phyloP scores from a whole-genome alignment of 345 rosid species.

The Acer campestre region DNA sequence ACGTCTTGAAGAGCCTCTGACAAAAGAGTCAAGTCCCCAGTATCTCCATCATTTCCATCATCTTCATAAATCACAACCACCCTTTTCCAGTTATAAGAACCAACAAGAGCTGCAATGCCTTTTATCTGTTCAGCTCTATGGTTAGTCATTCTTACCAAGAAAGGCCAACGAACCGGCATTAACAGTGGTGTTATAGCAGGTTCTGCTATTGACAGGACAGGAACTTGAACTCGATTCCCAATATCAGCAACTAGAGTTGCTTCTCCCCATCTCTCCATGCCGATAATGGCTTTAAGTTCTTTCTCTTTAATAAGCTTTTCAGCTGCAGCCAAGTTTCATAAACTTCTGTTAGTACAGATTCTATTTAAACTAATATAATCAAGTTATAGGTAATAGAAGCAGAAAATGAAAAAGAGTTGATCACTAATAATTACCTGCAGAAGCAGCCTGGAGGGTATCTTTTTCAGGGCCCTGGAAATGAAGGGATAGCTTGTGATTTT shows the following conservation, averaged over 20 bases:
- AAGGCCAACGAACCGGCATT: constrained; percentile 38
- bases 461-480: no score
- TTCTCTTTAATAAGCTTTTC: constrained; percentile 38
- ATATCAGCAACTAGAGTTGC: constrained; percentile 44
- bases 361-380: no score
- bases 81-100: constrained; percentile 39
- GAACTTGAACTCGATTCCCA: constrained; percentile 37
- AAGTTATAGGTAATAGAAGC: no score
- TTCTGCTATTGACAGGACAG: constrained; percentile 45
- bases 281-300: constrained; percentile 40
- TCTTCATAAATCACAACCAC: constrained; percentile 46
- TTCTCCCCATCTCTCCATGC: constrained; percentile 54
- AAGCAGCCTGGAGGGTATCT: no score
- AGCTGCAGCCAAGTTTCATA: constrained; percentile 28
- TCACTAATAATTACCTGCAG: no score
- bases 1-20: constrained; percentile 30
- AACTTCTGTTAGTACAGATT: background rate
- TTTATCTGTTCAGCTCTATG: constrained; percentile 33
- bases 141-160: constrained; percentile 38
- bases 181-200: constrained; percentile 29
- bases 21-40: constrained; percentile 31
- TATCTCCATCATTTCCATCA: constrained; percentile 30
- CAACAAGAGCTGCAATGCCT: constrained; percentile 42
- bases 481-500: no score
- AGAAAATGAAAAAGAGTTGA: no score